phyloP scores from a whole-genome alignment of 164 flowering plant species.

The Umbilicus rupestris region DNA sequence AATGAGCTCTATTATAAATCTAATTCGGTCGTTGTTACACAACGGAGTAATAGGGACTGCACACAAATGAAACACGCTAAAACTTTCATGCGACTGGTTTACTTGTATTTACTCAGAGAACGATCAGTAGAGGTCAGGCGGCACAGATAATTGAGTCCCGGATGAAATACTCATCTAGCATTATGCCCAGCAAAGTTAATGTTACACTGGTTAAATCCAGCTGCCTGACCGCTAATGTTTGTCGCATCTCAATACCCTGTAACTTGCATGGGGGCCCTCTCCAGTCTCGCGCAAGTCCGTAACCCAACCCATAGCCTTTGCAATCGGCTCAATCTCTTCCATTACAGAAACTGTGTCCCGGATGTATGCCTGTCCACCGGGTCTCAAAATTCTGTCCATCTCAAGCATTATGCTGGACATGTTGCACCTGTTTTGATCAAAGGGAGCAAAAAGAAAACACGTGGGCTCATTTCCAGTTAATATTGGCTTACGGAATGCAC shows the following conservation, averaged over 20 bases:
- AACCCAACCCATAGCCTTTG: constrained; percentile 60
- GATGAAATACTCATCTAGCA: background rate
- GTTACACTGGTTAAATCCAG: background rate
- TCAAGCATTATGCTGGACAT: constrained; percentile 64
- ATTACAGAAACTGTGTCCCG: constrained; percentile 40
- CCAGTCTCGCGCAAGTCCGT: constrained; percentile 30
- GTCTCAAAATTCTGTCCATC: constrained; percentile 84
- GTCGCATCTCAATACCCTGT: constrained; percentile 44
- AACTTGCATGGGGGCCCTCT: constrained; percentile 69
- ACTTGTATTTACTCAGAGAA: too few relatives aligned
- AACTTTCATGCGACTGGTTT: too few relatives aligned
- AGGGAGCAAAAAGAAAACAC: background rate
- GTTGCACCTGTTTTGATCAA: constrained; percentile 33
- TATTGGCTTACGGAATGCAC: background rate
- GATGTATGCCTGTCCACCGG: constrained; percentile 63
- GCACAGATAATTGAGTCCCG: too few relatives aligned
- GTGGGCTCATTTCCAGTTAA: constrained; percentile 1
- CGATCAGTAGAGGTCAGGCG: too few relatives aligned
- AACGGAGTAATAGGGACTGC: too few relatives aligned
- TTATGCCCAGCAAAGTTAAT: background rate
- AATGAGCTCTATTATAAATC: too few relatives aligned
- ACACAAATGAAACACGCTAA: too few relatives aligned
- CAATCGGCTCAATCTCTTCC: constrained; percentile 36
- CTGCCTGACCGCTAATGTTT: constrained; percentile 18
- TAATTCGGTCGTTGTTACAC: too few relatives aligned